Percentiles rank a stretch among this genome's conserved stretches.
Evolutionary conservation across 805 yeast species (phyloP).

Genomic region (Saccharomyces eubayanus): DNA sequence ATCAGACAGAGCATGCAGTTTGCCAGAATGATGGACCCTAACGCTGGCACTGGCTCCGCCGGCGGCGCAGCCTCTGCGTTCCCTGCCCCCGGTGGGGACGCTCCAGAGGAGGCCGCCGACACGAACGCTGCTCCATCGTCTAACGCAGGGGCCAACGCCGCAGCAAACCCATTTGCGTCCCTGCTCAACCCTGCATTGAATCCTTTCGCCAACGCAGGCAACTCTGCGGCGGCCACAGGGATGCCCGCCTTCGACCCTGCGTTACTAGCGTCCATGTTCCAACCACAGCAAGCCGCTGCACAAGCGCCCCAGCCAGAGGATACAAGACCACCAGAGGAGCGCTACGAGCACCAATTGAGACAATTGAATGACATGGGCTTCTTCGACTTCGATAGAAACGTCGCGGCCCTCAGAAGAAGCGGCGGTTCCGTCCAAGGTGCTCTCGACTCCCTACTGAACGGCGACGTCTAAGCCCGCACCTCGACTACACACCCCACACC

Average conservation of each 20-base stretch:
- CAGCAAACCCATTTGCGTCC: slow-evolving; percentile 46
- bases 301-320: slow-evolving; percentile 33
- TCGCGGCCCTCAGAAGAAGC: slow-evolving; percentile 83
- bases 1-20: slow-evolving; percentile 75
- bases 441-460: slow-evolving; percentile 71
- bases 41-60: slow-evolving; percentile 21
- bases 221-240: slow-evolving; percentile 20
- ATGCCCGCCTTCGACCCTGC: slow-evolving; percentile 42
- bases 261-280: slow-evolving; percentile 39
- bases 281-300: slow-evolving; percentile 22
- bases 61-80: slow-evolving; percentile 32
- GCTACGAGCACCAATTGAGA: slow-evolving; percentile 61
- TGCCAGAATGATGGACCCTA: slow-evolving; percentile 45
- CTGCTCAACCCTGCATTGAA: slow-evolving; percentile 34
- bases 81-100: slow-evolving; percentile 44
- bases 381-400: slow-evolving; percentile 84
- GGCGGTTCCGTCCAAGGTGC: slow-evolving; percentile 99
- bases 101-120: slow-evolving; percentile 14
- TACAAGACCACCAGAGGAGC: slow-evolving; percentile 70
- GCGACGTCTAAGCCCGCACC: slow-evolving; percentile 34
- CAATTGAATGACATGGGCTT: slow-evolving; percentile 82
- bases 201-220: slow-evolving; percentile 32
- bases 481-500: not conserved
- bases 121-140: slow-evolving; percentile 28
- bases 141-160: slow-evolving; percentile 16